Conservation (phyloP, 371 early-diverging fungal genomes). For the Saksenaea vasiformis region DNA sequence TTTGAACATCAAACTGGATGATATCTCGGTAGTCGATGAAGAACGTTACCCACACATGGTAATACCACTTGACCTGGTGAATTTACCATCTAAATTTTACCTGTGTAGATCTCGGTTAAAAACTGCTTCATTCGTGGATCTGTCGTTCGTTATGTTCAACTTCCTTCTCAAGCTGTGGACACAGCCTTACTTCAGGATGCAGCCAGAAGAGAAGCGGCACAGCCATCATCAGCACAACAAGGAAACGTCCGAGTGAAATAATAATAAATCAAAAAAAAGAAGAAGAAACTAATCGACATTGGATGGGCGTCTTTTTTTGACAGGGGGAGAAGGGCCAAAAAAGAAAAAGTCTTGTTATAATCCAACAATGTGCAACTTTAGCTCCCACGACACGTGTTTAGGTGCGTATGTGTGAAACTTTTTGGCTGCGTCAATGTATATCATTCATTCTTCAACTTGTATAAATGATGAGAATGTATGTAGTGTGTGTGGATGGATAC, state of each 20-base stretch:
- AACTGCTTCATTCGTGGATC: slow-evolving; percentile 99
- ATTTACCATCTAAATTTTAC: neutral
- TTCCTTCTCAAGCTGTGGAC: slow-evolving; percentile 88
- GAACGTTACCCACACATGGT: slow-evolving; percentile 97
- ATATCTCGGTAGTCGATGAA: slow-evolving; percentile 87
- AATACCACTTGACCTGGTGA: slow-evolving; percentile 16
- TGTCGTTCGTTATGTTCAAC: slow-evolving; percentile 95
- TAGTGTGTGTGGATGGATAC: no score
- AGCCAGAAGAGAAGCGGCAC: slow-evolving; percentile 84
- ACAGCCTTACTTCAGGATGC: slow-evolving; percentile 96
- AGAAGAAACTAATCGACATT: neutral
- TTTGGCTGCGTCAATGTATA: no score
- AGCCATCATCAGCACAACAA: slow-evolving; percentile 58
- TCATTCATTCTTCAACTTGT: no score
- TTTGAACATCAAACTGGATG: slow-evolving; percentile 96
- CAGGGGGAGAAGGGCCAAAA: no score
- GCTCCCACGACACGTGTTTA: neutral
- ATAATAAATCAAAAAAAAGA: slow-evolving; percentile 4
- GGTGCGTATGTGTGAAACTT: neutral
- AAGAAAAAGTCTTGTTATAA: neutral
- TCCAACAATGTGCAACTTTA: no score
- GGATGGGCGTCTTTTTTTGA: neutral
- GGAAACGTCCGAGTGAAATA: slow-evolving; percentile 55
- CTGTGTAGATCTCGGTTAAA: slow-evolving; percentile 83
- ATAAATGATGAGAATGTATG: no score